Percentiles rank a stretch among this genome's conserved stretches.
Conservation (phyloP, 225 moss, liverwort and hornwort genomes). For the Marchantia paleacea region DNA sequence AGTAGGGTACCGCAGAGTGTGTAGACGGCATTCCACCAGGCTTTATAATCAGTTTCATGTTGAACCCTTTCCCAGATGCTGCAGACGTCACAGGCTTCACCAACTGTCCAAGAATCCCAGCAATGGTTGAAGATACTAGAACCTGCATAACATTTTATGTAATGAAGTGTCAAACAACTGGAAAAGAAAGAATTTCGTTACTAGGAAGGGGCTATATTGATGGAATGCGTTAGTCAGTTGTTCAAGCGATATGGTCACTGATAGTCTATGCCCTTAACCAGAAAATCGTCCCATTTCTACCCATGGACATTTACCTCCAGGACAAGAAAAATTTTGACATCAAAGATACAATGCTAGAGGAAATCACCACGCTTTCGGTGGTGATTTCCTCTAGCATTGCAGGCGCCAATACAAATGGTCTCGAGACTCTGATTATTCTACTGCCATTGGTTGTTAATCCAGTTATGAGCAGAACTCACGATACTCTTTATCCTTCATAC, state of each 20-base stretch:
- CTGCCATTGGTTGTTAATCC: too few species aligned
- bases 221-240: neutral
- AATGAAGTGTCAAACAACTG: neutral
- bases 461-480: too few species aligned
- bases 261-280: neutral
- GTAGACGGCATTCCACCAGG: conserved; percentile 98
- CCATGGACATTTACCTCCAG: neutral
- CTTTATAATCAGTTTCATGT: conserved; percentile 69
- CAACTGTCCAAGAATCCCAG: conserved; percentile 65
- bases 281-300: neutral
- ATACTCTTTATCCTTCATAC: too few species aligned
- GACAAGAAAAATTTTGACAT: too few species aligned
- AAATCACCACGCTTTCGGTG: too few species aligned
- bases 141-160: conserved; percentile 45
- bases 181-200: neutral
- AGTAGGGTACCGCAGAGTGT: conserved; percentile 66
- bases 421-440: too few species aligned
- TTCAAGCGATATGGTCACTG: neutral
- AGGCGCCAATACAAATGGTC: too few species aligned
- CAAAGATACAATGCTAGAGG: too few species aligned
- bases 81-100: conserved; percentile 72
- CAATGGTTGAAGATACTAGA: conserved; percentile 53
- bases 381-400: too few species aligned
- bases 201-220: neutral
- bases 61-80: conserved; percentile 68